A percentile compares a stretch with the other conserved stretches of the same genome.
phyloP scores from a whole-genome alignment of 768 basidiomycete species.

The Termitomyces sp. region DNA sequence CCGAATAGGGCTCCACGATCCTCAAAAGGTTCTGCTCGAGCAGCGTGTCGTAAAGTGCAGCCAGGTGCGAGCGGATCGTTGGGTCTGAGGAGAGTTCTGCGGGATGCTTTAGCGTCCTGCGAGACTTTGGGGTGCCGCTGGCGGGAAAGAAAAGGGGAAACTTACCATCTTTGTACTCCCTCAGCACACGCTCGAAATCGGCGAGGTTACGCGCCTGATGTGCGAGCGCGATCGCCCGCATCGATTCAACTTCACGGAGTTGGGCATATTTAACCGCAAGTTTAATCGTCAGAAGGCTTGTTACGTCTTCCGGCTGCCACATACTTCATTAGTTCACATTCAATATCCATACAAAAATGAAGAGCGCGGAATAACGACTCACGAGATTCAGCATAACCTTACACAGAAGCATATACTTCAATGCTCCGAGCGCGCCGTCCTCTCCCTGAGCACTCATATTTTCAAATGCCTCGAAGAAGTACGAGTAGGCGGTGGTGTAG shows the following conservation, averaged over 20 bases:
- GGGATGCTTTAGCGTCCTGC: not conserved
- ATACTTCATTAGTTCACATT: not conserved
- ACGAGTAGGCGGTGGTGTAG: slow-evolving; percentile 94
- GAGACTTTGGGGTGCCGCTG: too few relatives aligned
- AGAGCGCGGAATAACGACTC: slow-evolving; percentile 19
- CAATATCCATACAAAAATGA: not conserved
- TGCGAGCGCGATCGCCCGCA: slow-evolving; percentile 93
- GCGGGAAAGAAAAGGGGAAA: not conserved
- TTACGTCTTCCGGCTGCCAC: slow-evolving; percentile 86
- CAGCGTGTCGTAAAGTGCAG: slow-evolving; percentile 91
- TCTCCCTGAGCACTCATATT: slow-evolving; percentile 77
- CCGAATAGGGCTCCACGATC: slow-evolving; percentile 93
- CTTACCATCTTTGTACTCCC: slow-evolving; percentile 77
- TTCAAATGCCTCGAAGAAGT: slow-evolving; percentile 97
- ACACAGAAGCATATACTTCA: slow-evolving; percentile 98
- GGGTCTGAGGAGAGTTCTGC: slow-evolving; percentile 92
- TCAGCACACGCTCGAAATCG: slow-evolving; percentile 82
- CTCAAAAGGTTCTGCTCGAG: slow-evolving; percentile 93
- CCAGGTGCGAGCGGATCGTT: slow-evolving; percentile 91
- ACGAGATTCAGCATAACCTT: slow-evolving; percentile 98
- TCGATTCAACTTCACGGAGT: slow-evolving; percentile 85
- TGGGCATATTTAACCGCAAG: slow-evolving; percentile 85
- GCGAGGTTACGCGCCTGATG: slow-evolving; percentile 86
- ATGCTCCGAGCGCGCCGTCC: slow-evolving; percentile 67
- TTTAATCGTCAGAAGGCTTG: slow-evolving; percentile 79